Base-by-base conservation (phyloP, 345 rosid species). In the Boechera retrofracta region DNA sequence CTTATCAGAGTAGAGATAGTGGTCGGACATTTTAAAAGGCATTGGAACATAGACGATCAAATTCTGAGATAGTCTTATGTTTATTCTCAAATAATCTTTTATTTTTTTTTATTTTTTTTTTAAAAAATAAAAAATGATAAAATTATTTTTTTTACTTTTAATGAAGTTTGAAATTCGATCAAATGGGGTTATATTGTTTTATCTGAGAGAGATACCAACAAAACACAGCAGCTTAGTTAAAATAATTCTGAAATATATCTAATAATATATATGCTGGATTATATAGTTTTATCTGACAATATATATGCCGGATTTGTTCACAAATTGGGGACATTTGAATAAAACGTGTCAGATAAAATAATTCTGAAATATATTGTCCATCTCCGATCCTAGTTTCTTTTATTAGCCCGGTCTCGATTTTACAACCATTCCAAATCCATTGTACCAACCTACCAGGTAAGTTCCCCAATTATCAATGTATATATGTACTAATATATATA, bases 341-440 rank as follows among this genome's bases (percentile, higher is more conserved):
- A 31, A 72, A 64, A 74, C 57, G 39, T 63, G 77, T 72, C 70
- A 29, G 62, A 41, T 28, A 63, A 42, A 29, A 39, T 10, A 4
- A 64, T 7, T 55, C 64, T 54, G 56, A 54, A 41, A 53, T 38
- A 38, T 15, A 55, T 31, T 53, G 64, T 44, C 77, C 54, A 64
- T 64, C 31, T 54, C 57, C 28, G 28, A 42, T 18, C 12, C 4
- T 61, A 38, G 21, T 38, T 44, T 72, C 39, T 29, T 59, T n/a
- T 15, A 10, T 8, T 38, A 62, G 61, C 4, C 18, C 24, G 15
- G 68, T 63, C 72, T 67, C 63, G 69, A 72, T 61, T 24, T 10
- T 39, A 63, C 13, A 63, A 54, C 55, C 56, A 54, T 63, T 39
- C 26, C 36, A 53, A 32, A 64, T 73, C 32, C 44, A 39, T 32